Evolutionary conservation across 257 asterid species (phyloP), one percentile per base, ranked within the genome.

Genomic region (Gardenia jasminoides): DNA sequence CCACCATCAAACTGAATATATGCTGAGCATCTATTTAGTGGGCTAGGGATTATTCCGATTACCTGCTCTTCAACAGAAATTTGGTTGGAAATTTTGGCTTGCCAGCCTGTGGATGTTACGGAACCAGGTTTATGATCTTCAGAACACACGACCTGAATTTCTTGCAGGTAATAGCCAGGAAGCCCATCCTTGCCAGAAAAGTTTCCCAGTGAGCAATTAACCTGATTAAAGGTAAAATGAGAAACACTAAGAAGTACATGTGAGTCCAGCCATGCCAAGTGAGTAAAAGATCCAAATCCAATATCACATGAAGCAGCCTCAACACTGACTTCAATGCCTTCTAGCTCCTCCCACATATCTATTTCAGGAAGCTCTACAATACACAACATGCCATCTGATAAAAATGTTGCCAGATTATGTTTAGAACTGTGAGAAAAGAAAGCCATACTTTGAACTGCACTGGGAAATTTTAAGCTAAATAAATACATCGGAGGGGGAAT

Each of bases 401-500:
- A 85, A 75, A 91, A 86, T 70, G 90, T 92, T 82, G 96, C 99
- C 80, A 96, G 84, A 80, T 77, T 90, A 82, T 85, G 88, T 77
- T 85, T 85, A 50, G 92, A 84, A 44, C 81, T 70, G 80, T 56
- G 85, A 54, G 89, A 81, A 78, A 69, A 86, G 74, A 87, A 84
- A 56, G 90, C 74, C 77, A 92, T 65, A 83, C 88, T 89, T 72
- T 83, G 91, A 85, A 96, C 85, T n/a, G 90, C 86, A 72, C 85
- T 75, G 72, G 93, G 92, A 88, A 96, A 90, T 72, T 88, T 91
- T 20, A 96, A 87, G 80, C 80, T 80, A 65, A 92, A 87, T 75
- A 88, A 91, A 82, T 83, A 89, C 97, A 93, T 87, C 69, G 99
- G 99, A 72, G 98, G 97, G 31, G 99, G 99, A 28, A 92, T 92